Conservation (phyloP, 768 basidiomycete species). For the Lactifluus hygrophoroides region DNA sequence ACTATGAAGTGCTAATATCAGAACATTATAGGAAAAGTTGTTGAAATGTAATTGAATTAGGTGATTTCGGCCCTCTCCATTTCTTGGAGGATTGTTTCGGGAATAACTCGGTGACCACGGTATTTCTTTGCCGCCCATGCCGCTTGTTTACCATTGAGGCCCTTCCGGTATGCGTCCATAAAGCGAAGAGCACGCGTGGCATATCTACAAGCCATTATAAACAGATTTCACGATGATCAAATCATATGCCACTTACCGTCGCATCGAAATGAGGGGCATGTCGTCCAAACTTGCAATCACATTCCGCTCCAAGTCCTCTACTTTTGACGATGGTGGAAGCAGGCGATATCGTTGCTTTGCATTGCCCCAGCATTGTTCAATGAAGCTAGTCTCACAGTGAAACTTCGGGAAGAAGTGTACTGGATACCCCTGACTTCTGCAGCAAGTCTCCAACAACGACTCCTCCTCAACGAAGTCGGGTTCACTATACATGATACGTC, state of each 20-base stretch:
- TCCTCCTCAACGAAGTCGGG: neutral
- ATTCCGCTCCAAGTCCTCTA: neutral
- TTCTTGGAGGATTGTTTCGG: too few relatives aligned
- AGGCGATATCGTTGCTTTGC: neutral
- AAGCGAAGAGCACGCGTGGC: neutral
- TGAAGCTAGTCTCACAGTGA: neutral
- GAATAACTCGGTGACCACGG: too few relatives aligned
- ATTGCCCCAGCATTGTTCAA: neutral
- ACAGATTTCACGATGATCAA: too few relatives aligned
- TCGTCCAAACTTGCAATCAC: neutral
- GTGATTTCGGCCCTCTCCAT: too few relatives aligned
- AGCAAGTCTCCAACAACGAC: neutral
- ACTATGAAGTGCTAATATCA: too few relatives aligned
- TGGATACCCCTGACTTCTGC: neutral
- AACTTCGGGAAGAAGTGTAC: neutral
- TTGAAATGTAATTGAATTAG: too few relatives aligned
- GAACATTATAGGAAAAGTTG: too few relatives aligned
- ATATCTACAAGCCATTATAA: neutral
- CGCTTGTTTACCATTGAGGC: neutral
- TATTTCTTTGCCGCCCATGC: neutral
- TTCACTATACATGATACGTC: neutral
- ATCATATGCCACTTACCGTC: neutral
- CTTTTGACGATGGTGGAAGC: neutral
- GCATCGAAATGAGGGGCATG: neutral
- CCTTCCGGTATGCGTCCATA: neutral